These are phyloP conservation scores for Seminavis robusta DNA, from an alignment of 108 stramenopile species.

Conservation along the genomic window DNA sequence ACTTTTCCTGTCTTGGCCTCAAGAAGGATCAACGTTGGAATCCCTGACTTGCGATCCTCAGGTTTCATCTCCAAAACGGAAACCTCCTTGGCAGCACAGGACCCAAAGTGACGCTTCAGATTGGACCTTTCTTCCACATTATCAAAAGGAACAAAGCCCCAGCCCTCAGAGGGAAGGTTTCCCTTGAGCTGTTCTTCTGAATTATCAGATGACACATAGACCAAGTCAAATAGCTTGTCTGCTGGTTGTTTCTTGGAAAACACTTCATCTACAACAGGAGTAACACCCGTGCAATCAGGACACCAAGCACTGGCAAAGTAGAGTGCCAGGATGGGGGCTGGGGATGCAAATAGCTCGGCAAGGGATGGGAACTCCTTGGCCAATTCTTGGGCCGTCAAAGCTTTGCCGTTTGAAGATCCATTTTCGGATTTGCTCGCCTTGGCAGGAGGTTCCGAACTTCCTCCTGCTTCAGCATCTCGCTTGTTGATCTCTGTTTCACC, in stretches of 20 bases:
- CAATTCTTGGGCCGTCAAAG: too few species aligned
- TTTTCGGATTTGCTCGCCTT: too few species aligned
- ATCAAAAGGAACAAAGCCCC: conserved; percentile 22
- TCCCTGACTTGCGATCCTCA: conserved; percentile 29
- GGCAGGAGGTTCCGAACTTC: too few species aligned
- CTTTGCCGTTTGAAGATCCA: too few species aligned
- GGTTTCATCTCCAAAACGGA: conserved; percentile 14
- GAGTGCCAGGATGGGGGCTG: conserved; percentile 18
- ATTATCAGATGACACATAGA: conserved; percentile 35
- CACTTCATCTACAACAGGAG: conserved; percentile 11
- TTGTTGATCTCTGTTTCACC: too few species aligned
- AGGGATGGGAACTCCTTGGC: conserved; percentile 10
- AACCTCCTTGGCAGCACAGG: conserved; percentile 33
- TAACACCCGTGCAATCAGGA: conserved; percentile 27
- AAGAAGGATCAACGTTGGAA: conserved; percentile 38
- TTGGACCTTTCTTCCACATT: conserved; percentile 18
- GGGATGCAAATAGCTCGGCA: conserved; percentile 4
- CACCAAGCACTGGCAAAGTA: conserved; percentile 42
- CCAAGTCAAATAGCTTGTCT: conserved; percentile 15
- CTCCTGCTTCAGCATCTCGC: too few species aligned
- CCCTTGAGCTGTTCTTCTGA: conserved; percentile 20
- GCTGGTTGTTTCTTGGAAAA: neutral
- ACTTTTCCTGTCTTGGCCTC: conserved; percentile 13
- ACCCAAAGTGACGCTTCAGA: conserved; percentile 32
- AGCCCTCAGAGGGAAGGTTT: conserved; percentile 7